A percentile compares a stretch with the other conserved stretches of the same genome.
phyloP scores from a whole-genome alignment of 2,329 filamentous ascomycete species.

The Ceratocystis huliohia region DNA sequence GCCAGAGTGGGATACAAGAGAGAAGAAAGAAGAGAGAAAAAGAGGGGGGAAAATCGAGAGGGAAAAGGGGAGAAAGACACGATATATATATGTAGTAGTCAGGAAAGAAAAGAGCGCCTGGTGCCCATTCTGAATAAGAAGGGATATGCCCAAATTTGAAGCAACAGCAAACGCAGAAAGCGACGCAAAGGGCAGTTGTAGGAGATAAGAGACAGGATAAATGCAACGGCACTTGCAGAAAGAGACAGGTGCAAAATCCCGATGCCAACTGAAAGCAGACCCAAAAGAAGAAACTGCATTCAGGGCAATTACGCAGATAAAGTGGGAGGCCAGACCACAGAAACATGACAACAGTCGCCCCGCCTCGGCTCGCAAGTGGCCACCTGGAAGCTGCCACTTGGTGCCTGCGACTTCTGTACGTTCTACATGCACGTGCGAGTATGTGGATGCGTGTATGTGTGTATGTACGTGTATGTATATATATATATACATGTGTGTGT shows the following conservation, averaged over 20 bases:
- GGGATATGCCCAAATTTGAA: background rate
- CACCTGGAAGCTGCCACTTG: background rate
- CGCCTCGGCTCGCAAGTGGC: background rate
- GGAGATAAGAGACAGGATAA: background rate
- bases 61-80: background rate
- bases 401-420: too few species aligned
- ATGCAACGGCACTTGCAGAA: background rate
- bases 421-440: too few species aligned
- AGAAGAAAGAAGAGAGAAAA: background rate
- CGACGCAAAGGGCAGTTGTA: background rate
- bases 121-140: background rate
- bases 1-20: background rate
- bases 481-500: too few species aligned
- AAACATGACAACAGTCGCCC: background rate
- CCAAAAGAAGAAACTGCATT: conserved; percentile 1
- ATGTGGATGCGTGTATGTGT: too few species aligned
- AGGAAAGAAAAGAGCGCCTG: background rate
- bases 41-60: background rate
- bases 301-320: background rate
- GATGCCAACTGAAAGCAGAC: background rate
- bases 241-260: background rate
- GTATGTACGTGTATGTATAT: too few species aligned
- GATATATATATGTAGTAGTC: background rate
- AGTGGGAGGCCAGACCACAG: background rate
- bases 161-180: background rate